phyloP scores from a whole-genome alignment of 2,329 filamentous ascomycete species.

The Trichophyton benhamiae region DNA sequence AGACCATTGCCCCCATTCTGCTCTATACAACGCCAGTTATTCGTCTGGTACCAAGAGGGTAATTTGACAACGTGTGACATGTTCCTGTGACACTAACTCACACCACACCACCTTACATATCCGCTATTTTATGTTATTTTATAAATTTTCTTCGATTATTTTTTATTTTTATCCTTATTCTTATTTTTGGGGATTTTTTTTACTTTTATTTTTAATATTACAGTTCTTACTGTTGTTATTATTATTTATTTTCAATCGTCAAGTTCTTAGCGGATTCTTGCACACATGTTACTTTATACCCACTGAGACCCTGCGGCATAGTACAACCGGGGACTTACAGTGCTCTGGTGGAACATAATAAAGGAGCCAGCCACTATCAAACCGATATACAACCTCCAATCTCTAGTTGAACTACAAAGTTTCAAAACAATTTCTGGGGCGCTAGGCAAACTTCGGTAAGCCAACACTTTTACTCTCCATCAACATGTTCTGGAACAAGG shows the following conservation, averaged over 20 bases:
- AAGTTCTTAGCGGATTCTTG: neutral
- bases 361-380: slow-evolving; percentile 17
- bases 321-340: slow-evolving; percentile 25
- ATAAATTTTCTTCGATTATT: no score
- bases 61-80: slow-evolving; percentile 3
- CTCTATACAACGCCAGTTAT: neutral
- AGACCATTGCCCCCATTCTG: neutral
- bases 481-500: slow-evolving; percentile 6
- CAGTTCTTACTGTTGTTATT: no score
- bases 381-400: slow-evolving; percentile 12
- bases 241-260: neutral
- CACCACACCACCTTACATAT: neutral
- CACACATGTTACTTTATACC: neutral
- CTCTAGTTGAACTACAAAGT: slow-evolving; percentile 6
- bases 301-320: slow-evolving; percentile 14
- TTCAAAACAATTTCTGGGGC: slow-evolving; percentile 8
- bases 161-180: no score
- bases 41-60: neutral
- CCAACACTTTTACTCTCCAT: neutral
- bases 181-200: no score
- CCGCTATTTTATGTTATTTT: neutral
- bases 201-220: no score
- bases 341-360: slow-evolving; percentile 20
- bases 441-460: slow-evolving; percentile 6
- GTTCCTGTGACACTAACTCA: neutral